Evolutionary conservation across 306 rosid species (phyloP).

Genomic region (Inga leiocalycina): DNA sequence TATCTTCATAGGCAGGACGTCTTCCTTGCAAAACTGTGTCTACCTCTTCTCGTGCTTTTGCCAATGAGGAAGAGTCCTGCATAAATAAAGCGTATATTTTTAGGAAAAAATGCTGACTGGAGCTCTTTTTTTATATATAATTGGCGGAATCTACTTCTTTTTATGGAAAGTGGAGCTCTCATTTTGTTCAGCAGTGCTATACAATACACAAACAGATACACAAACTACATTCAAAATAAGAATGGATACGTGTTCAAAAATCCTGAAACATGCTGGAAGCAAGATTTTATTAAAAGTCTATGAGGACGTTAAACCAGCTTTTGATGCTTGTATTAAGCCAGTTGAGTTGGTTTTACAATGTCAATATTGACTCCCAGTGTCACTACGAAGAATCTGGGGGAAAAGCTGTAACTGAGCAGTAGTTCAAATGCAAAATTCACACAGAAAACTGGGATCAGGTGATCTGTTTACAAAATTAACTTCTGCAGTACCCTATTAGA

Average conservation of each 20-base stretch:
- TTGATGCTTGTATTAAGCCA: constrained; percentile 10
- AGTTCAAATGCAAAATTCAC: constrained; percentile 16
- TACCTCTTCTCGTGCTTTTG: constrained; percentile 84
- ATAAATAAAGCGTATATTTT: constrained; percentile 22
- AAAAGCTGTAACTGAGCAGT: constrained; percentile 1
- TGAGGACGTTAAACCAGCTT: constrained; percentile 22
- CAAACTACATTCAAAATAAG: constrained; percentile 1
- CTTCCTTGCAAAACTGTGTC: constrained; percentile 82
- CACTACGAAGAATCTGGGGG: not conserved
- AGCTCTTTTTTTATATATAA: not conserved
- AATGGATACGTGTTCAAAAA: constrained; percentile 24
- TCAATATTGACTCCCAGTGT: constrained; percentile 12
- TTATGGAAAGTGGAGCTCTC: constrained; percentile 8
- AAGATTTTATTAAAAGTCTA: not conserved
- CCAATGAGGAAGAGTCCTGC: constrained; percentile 64
- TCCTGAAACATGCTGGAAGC: constrained; percentile 22
- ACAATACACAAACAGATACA: constrained; percentile 6
- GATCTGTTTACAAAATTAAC: not conserved
- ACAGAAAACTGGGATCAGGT: constrained; percentile 18
- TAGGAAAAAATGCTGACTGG: not conserved
- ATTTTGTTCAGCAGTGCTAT: not conserved
- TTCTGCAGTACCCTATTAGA: not conserved
- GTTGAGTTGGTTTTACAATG: constrained; percentile 16
- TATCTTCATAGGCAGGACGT: constrained; percentile 76
- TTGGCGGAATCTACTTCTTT: not conserved